A percentile compares a stretch with the other conserved stretches of the same genome.
Evolutionary conservation across 139 green algal species (phyloP).

Genomic region (Gonium pectorale): DNA sequence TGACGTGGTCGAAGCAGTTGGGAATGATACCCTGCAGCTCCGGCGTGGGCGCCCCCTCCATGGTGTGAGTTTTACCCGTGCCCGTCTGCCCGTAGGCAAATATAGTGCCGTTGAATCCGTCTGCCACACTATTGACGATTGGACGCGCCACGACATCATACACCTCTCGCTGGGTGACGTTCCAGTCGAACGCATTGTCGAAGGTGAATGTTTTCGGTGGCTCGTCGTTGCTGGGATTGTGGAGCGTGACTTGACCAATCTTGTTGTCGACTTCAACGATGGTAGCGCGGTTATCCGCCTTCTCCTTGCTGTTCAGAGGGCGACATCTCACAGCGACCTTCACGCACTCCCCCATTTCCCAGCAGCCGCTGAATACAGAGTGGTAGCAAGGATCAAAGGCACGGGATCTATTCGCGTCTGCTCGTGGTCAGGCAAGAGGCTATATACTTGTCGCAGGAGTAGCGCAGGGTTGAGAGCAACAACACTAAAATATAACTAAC

Average conservation of each 20-base stretch:
- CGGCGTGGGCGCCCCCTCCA: slow-evolving; percentile 73
- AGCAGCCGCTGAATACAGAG: too few relatives aligned
- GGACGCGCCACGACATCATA: slow-evolving; percentile 75
- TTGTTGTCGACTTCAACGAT: slow-evolving; percentile 81
- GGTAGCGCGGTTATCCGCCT: slow-evolving; percentile 62
- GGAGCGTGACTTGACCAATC: slow-evolving; percentile 64
- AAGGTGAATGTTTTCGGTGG: slow-evolving; percentile 80
- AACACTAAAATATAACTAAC: too few relatives aligned
- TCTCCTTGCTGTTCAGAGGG: slow-evolving; percentile 84
- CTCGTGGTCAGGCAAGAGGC: too few relatives aligned
- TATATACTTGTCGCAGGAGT: too few relatives aligned
- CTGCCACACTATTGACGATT: slow-evolving; percentile 83
- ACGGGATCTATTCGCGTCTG: too few relatives aligned
- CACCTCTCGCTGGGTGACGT: slow-evolving; percentile 73
- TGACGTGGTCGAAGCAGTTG: slow-evolving; percentile 83
- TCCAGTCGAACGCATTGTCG: slow-evolving; percentile 83
- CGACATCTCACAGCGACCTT: slow-evolving; percentile 84
- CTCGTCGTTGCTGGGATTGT: slow-evolving; percentile 68
- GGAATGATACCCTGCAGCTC: slow-evolving; percentile 86
- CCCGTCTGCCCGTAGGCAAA: slow-evolving; percentile 86
- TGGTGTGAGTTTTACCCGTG: slow-evolving; percentile 85
- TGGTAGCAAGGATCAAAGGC: too few relatives aligned
- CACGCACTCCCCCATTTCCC: slow-evolving; percentile 64
- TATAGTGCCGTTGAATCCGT: slow-evolving; percentile 92
- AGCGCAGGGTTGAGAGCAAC: too few relatives aligned